These are phyloP conservation scores for Diospyros kaki DNA, from an alignment of 148 eudicot genomes.

Conservation along the genomic window DNA sequence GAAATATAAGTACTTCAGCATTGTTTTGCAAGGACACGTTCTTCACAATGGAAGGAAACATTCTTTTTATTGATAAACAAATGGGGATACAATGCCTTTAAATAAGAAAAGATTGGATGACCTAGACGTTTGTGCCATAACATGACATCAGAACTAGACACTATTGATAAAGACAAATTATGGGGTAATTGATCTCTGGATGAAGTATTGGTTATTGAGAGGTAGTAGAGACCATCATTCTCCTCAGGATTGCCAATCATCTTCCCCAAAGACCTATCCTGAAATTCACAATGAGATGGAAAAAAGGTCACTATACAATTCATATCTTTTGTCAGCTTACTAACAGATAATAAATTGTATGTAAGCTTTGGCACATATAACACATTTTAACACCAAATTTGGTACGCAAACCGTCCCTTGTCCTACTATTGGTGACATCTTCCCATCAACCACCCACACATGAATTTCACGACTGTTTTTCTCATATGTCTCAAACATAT, in stretches of 20 bases:
- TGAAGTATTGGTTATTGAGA: background rate
- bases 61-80: background rate
- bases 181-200: background rate
- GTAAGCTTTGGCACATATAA: background rate
- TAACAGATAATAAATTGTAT: background rate
- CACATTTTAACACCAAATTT: no score
- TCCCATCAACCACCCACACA: no score
- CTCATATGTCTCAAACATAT: no score
- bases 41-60: background rate
- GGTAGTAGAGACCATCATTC: slow-evolving; percentile 6
- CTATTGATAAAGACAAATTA: background rate
- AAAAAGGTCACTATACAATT: background rate
- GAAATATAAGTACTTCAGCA: background rate
- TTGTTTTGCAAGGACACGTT: background rate
- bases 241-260: slow-evolving; percentile 11
- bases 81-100: slow-evolving; percentile 1
- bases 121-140: slow-evolving; percentile 9
- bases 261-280: slow-evolving; percentile 5
- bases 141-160: slow-evolving; percentile 5
- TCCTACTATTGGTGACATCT: no score
- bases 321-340: background rate
- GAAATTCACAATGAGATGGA: slow-evolving; percentile 8
- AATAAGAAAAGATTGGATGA: slow-evolving; percentile 4
- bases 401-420: no score
- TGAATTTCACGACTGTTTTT: no score